Base-by-base conservation (phyloP, 2,329 filamentous ascomycete genomes). In the Colletotrichum spinosum region DNA sequence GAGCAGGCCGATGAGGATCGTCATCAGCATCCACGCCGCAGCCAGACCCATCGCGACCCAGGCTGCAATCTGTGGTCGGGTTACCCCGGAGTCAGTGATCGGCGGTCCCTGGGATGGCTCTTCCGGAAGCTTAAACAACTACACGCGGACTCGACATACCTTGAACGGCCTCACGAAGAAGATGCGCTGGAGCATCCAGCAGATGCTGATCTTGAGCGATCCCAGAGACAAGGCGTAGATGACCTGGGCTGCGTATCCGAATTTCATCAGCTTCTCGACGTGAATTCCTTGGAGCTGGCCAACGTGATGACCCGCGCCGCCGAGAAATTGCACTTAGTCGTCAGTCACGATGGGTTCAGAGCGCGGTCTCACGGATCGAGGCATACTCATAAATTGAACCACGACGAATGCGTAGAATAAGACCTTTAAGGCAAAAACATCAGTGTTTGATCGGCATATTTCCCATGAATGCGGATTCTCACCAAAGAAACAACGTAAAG, bases 121-220 rank as follows among this genome's bases (percentile, higher is more conserved):
- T 9, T n/a, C 17, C 13, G 15, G 34, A 38, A 38, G 49, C 11
- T 37, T 4, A 17, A 50, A 50, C 10, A 13, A 25, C 5, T 8
- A n/a, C 34, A 8, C 25, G 4, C 2, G 11, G 2, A 34, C 8
- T 17, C 5, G 39, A 10, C 59, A 37, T 68, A 66, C 12, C 51
- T 60, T 60, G 51, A 60, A 60, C 1, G 54, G 61, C 2, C 49
- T 53, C 25, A 68, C 52, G 37, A 70, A 70, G 41, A 70, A 70
- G 38, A 70, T 70, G 37, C 68, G 65, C 53, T 70, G 68, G 11
- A 70, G 62, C 69, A 70, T 70, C 59, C 46, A 63, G 12, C 63
- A 66, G 39, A 70, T 69, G 59, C 68, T 70, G 42, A 69, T 70
- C 39, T 70, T 70, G 11, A 67, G 65, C 9, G 60, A 69, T 3